phyloP scores from a whole-genome alignment of 805 yeast species.

The Limtongia smithiae region DNA sequence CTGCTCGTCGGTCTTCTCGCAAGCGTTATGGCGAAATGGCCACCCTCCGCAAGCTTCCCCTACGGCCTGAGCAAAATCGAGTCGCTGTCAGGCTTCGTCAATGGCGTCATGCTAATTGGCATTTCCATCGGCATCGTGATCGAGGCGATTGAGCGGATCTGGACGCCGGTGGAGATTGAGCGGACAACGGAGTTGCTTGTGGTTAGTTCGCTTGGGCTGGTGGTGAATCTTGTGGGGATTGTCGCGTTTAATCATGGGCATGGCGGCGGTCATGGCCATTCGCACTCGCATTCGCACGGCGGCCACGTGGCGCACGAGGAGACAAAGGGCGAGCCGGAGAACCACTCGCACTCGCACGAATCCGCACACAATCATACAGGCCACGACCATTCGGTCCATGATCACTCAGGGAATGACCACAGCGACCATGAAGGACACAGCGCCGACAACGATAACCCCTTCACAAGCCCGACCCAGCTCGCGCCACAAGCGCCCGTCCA shows the following conservation, averaged over 20 bases:
- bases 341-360: not conserved
- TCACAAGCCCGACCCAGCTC: not conserved
- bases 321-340: not conserved
- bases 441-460: constrained; percentile 5
- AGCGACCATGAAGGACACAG: constrained; percentile 30
- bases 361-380: constrained; percentile 24
- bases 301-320: constrained; percentile 30
- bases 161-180: constrained; percentile 71
- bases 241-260: constrained; percentile 92
- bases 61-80: constrained; percentile 83
- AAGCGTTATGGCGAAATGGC: constrained; percentile 58
- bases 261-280: constrained; percentile 37
- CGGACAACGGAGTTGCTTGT: constrained; percentile 79
- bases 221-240: constrained; percentile 88
- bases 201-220: constrained; percentile 77
- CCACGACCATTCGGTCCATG: constrained; percentile 34
- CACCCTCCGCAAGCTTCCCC: constrained; percentile 69
- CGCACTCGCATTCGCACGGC: constrained; percentile 30
- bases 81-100: constrained; percentile 91
- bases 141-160: constrained; percentile 79
- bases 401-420: constrained; percentile 36
- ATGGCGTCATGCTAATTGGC: constrained; percentile 82
- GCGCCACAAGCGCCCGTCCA: not conserved
- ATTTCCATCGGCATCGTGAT: constrained; percentile 83
- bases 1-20: constrained; percentile 86